These are phyloP conservation scores for Aspergillus tamarii DNA, from an alignment of 2,329 filamentous ascomycete species.

Conservation along the genomic window DNA sequence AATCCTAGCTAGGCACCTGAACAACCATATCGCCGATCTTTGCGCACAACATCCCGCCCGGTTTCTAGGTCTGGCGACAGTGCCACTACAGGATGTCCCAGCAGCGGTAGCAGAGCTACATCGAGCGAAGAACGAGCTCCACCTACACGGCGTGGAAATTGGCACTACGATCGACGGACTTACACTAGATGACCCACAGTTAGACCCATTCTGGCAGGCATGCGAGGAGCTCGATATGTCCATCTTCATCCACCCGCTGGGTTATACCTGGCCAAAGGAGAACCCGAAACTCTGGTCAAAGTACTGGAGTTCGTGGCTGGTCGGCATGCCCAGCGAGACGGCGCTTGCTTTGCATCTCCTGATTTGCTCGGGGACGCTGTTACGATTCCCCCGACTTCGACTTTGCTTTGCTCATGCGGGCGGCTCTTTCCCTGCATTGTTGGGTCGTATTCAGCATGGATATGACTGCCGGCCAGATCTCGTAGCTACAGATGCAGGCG, in stretches of 20 bases:
- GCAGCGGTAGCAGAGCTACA: conserved; percentile 16
- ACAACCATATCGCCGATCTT: conserved; percentile 21
- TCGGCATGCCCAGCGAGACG: conserved; percentile 25
- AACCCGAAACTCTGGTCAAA: conserved; percentile 22
- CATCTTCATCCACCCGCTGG: conserved; percentile 26
- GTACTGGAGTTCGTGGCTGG: conserved; percentile 25
- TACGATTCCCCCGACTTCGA: conserved; percentile 19
- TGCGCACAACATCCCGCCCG: conserved; percentile 15
- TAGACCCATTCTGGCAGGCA: conserved; percentile 22
- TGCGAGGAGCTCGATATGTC: conserved; percentile 23
- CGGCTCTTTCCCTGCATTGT: conserved; percentile 18
- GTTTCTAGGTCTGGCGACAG: conserved; percentile 23
- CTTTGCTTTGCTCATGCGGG: conserved; percentile 25
- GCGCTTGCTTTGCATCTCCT: conserved; percentile 22
- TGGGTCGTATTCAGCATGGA: conserved; percentile 26
- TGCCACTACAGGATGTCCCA: conserved; percentile 19
- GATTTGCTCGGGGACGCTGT: conserved; percentile 18
- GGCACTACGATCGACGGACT: conserved; percentile 19
- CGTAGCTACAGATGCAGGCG: conserved; percentile 13
- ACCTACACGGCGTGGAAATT: conserved; percentile 22
- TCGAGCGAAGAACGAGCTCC: conserved; percentile 15
- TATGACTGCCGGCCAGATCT: conserved; percentile 19
- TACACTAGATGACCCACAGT: conserved; percentile 13
- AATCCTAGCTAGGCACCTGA: conserved; percentile 16
- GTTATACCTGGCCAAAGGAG: conserved; percentile 21